phyloP scores from a whole-genome alignment of 805 yeast genomes.

The Cephaloascus albidus region DNA sequence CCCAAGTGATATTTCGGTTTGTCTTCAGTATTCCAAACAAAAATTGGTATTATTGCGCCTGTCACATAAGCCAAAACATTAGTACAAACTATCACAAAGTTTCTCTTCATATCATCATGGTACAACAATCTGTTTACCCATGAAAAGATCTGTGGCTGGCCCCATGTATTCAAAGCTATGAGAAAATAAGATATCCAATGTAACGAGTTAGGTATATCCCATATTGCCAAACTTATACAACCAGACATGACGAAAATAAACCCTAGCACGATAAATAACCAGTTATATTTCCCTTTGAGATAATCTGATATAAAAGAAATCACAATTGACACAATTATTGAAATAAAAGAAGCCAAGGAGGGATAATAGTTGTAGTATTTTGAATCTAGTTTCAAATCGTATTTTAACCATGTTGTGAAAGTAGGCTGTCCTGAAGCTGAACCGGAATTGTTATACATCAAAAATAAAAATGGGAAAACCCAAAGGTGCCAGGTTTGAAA shows the following conservation, averaged over 20 bases:
- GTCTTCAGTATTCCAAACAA: conserved; percentile 27
- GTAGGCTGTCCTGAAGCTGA: conserved; percentile 13
- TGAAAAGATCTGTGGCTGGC: conserved; percentile 10
- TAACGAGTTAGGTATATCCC: conserved; percentile 10
- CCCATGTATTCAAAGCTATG: conserved; percentile 7
- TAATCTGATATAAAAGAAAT: conserved; percentile 11
- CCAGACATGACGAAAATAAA: conserved; percentile 7
- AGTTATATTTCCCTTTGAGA: conserved; percentile 10
- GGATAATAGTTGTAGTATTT: conserved; percentile 12
- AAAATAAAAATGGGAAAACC: conserved; percentile 12
- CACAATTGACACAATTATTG: conserved; percentile 10
- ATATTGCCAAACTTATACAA: conserved; percentile 7
- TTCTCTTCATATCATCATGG: conserved; percentile 19
- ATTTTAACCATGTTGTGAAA: conserved; percentile 14
- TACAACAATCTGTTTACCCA: conserved; percentile 11
- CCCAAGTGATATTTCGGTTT: conserved; percentile 23
- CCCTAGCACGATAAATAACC: conserved; percentile 5
- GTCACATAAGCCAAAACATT: conserved; percentile 29
- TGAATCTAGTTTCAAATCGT: conserved; percentile 7
- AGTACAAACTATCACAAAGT: conserved; percentile 26
- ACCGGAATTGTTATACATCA: conserved; percentile 12
- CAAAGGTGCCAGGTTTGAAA: conserved; percentile 13
- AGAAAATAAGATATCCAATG: conserved; percentile 11
- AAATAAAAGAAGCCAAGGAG: conserved; percentile 7
- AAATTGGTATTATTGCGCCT: conserved; percentile 26